These are phyloP conservation scores for Amanita muscaria DNA, from an alignment of 768 basidiomycete genomes.

Conservation along the genomic window DNA sequence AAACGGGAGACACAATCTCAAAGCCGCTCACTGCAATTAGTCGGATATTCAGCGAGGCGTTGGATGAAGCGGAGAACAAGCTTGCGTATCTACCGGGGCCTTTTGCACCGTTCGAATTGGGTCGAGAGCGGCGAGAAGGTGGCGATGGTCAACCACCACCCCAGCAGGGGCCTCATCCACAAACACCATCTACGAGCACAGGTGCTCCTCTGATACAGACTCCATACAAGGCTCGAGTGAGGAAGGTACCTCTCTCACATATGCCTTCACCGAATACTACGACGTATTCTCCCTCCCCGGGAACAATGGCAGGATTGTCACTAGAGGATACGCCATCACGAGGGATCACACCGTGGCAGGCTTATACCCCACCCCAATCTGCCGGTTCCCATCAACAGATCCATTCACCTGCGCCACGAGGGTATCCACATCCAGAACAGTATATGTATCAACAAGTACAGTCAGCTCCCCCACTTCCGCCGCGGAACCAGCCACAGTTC, in stretches of 20 bases:
- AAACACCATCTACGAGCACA: too few species aligned
- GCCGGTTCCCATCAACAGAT: slow-evolving; percentile 12
- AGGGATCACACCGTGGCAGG: slow-evolving; percentile 39
- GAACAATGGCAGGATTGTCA: slow-evolving; percentile 21
- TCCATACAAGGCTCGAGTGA: slow-evolving; percentile 69
- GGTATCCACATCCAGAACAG: slow-evolving; percentile 3
- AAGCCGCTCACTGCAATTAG: slow-evolving; percentile 87
- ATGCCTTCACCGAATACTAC: slow-evolving; percentile 25
- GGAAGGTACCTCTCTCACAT: slow-evolving; percentile 37
- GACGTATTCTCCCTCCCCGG: too few species aligned
- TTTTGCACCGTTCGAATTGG: slow-evolving; percentile 60
- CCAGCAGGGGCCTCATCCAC: slow-evolving; percentile 4
- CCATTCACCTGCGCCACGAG: slow-evolving; percentile 12
- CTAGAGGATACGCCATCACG: slow-evolving; percentile 49
- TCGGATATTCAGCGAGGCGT: slow-evolving; percentile 77
- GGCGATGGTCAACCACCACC: slow-evolving; percentile 8
- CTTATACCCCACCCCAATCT: slow-evolving; percentile 17
- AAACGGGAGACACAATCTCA: slow-evolving; percentile 84
- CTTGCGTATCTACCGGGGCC: slow-evolving; percentile 59
- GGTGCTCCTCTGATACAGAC: slow-evolving; percentile 40
- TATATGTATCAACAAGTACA: slow-evolving; percentile 11
- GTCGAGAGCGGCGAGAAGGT: slow-evolving; percentile 23
- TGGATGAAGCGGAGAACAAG: slow-evolving; percentile 64
- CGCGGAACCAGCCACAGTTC: slow-evolving; percentile 38
- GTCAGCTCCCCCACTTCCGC: slow-evolving; percentile 29